Conservation (phyloP, 306 rosid species). For the Quercus suber region DNA sequence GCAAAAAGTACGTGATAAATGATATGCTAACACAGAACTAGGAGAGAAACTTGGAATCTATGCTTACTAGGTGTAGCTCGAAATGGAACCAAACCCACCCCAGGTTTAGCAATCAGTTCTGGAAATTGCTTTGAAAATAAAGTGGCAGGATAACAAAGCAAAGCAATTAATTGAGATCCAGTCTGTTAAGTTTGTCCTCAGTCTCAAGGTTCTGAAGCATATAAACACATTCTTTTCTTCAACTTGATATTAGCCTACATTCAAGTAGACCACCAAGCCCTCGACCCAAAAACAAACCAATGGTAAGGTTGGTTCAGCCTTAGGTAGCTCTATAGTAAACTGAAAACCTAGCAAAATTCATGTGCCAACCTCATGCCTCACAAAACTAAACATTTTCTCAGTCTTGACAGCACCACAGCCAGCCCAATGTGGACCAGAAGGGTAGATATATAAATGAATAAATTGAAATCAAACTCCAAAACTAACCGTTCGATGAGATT, state of each 20-base stretch:
- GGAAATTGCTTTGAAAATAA: neutral
- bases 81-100: constrained; percentile 1
- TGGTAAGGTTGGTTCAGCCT: neutral
- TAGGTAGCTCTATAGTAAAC: no score
- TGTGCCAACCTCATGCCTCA: no score
- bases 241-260: neutral
- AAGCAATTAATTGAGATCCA: neutral
- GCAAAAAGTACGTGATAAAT: constrained; percentile 13
- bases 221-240: neutral
- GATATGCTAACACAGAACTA: neutral
- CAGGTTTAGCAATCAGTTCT: constrained; percentile 1
- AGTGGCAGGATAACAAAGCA: neutral
- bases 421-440: neutral
- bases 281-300: neutral
- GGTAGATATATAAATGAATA: neutral
- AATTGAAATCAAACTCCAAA: constrained; percentile 3
- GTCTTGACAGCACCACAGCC: no score
- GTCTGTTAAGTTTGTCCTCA: neutral
- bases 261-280: constrained; percentile 3
- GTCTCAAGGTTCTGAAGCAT: constrained; percentile 5
- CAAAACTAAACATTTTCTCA: no score
- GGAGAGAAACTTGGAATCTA: neutral
- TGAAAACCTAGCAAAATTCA: no score
- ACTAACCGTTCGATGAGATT: constrained; percentile 84
- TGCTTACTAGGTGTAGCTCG: constrained; percentile 2